phyloP scores from a whole-genome alignment of 2,329 filamentous ascomycete species.

The Colletotrichum noveboracense region DNA sequence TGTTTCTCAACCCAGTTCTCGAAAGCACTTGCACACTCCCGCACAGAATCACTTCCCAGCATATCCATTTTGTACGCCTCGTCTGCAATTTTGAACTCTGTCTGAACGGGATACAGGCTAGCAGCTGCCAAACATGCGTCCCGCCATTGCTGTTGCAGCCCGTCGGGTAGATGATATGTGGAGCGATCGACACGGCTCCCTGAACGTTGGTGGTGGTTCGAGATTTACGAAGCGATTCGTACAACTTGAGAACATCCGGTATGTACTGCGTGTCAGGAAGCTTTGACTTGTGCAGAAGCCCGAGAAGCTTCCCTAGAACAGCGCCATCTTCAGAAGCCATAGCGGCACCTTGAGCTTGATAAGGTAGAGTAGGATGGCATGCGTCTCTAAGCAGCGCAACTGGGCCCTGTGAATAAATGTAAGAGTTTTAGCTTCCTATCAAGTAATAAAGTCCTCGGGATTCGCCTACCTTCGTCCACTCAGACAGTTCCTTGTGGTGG shows the following conservation, averaged over 20 bases:
- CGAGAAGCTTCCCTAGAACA: constrained; percentile 31
- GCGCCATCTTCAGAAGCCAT: constrained; percentile 27
- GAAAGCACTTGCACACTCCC: background rate
- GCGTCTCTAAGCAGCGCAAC: constrained; percentile 17
- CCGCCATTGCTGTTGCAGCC: background rate
- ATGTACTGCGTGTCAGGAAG: background rate
- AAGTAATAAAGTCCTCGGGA: background rate
- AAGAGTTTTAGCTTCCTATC: background rate
- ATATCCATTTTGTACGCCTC: background rate
- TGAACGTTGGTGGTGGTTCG: background rate
- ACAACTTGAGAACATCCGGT: background rate
- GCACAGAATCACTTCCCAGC: background rate
- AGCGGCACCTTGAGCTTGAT: constrained; percentile 28
- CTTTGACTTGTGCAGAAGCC: background rate
- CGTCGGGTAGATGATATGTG: background rate
- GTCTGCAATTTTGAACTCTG: background rate
- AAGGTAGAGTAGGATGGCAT: constrained; percentile 21
- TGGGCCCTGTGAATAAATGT: background rate
- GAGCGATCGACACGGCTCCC: background rate
- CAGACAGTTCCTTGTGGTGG: background rate
- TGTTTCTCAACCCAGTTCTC: background rate
- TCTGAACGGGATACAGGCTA: background rate
- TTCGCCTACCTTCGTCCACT: background rate
- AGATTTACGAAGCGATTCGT: background rate
- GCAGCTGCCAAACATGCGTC: background rate